Evolutionary conservation across 2,329 filamentous ascomycete genomes (phyloP).

Genomic region (Penicillium sp.): DNA sequence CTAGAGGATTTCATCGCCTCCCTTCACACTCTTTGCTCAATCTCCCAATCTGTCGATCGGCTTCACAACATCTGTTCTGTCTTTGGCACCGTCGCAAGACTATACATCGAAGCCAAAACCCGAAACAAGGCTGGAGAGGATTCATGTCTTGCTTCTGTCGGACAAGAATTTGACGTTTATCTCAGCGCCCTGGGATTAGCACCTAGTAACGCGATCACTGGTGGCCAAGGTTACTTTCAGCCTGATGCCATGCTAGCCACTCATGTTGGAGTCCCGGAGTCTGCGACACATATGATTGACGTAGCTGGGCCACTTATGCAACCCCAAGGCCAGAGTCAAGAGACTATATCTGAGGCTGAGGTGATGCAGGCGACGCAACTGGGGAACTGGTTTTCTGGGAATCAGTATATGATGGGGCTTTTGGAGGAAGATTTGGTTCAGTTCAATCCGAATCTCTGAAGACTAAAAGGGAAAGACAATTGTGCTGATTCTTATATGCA

Average conservation of each 20-base stretch:
- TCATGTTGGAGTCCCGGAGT: background rate
- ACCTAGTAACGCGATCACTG: constrained; percentile 24
- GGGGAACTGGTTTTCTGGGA: constrained; percentile 67
- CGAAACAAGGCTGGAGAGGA: constrained; percentile 52
- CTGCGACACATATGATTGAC: background rate
- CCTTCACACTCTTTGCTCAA: constrained; percentile 51
- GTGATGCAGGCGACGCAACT: constrained; percentile 48
- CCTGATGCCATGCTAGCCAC: constrained; percentile 6
- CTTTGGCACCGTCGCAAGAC: constrained; percentile 60
- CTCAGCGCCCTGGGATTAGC: constrained; percentile 64
- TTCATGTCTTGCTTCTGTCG: constrained; percentile 51
- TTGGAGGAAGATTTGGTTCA: constrained; percentile 60
- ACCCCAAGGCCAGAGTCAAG: constrained; percentile 14
- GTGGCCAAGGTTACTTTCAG: constrained; percentile 7
- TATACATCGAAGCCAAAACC: constrained; percentile 64
- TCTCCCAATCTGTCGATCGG: constrained; percentile 61
- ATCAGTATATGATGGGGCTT: constrained; percentile 64
- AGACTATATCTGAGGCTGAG: constrained; percentile 9
- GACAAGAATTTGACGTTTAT: constrained; percentile 65
- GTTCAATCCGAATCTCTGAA: constrained; percentile 20
- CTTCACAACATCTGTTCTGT: constrained; percentile 63
- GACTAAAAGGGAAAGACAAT: background rate
- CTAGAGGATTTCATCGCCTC: constrained; percentile 59
- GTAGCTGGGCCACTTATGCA: constrained; percentile 6
- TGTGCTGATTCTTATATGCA: background rate